These are phyloP conservation scores for Prunus mume DNA, from an alignment of 306 rosid genomes.

Conservation along the genomic window DNA sequence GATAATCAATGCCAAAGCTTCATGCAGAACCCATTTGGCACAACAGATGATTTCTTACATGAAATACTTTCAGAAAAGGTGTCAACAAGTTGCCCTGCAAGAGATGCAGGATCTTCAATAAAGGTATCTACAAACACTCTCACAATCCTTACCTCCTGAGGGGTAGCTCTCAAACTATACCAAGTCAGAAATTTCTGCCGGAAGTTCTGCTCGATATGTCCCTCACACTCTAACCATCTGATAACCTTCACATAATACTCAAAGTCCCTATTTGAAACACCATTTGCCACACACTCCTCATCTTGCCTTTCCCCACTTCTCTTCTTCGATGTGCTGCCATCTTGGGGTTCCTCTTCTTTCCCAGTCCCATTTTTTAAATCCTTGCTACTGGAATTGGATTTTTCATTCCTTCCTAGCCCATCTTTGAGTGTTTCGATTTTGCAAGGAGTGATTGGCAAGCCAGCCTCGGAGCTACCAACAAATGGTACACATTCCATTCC, in stretches of 20 bases:
- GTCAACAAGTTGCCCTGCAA: conserved; percentile 93
- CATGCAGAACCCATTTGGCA: conserved; percentile 84
- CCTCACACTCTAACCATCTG: conserved; percentile 90
- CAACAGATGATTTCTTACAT: conserved; percentile 60
- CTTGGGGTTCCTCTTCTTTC: conserved; percentile 63
- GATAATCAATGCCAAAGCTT: conserved; percentile 80
- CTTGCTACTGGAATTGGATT: conserved; percentile 58
- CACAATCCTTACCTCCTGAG: conserved; percentile 74
- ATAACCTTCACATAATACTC: conserved; percentile 89
- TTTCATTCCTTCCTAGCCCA: conserved; percentile 59
- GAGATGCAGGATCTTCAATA: conserved; percentile 74
- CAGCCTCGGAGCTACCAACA: conserved; percentile 52
- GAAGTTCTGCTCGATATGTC: conserved; percentile 88
- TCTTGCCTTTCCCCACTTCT: conserved; percentile 56
- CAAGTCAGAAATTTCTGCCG: conserved; percentile 94
- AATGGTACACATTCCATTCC: conserved; percentile 63
- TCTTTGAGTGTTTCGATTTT: conserved; percentile 68
- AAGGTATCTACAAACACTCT: conserved; percentile 75
- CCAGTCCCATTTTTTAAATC: conserved; percentile 58
- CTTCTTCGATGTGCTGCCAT: conserved; percentile 78
- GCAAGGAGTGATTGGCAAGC: conserved; percentile 83
- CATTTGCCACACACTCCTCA: conserved; percentile 45
- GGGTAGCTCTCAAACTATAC: conserved; percentile 87
- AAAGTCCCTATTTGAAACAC: conserved; percentile 50
- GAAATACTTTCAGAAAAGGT: conserved; percentile 84